Conservation (phyloP, 108 stramenopile species). For the Cyclostephanos tholiformis region DNA sequence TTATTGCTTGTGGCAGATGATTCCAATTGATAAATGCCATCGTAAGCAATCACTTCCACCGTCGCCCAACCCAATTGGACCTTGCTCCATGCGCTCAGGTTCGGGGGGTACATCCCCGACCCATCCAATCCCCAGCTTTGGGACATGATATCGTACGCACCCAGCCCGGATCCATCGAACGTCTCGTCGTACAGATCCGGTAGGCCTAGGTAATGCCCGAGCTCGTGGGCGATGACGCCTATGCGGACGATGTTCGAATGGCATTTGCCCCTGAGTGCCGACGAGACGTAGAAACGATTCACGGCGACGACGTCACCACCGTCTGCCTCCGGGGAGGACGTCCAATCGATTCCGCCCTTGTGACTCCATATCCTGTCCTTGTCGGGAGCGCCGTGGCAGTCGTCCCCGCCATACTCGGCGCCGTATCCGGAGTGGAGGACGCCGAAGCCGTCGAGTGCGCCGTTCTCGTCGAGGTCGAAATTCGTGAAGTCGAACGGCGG, state of each 20-base stretch:
- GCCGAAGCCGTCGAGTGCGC: constrained; percentile 57
- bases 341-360: constrained; percentile 45
- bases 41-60: constrained; percentile 37
- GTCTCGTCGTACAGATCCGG: constrained; percentile 53
- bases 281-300: constrained; percentile 49
- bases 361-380: constrained; percentile 53
- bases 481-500: constrained; percentile 8
- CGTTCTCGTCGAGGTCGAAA: constrained; percentile 38
- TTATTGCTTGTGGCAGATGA: constrained; percentile 32
- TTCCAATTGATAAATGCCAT: constrained; percentile 44
- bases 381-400: constrained; percentile 44
- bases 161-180: constrained; percentile 43
- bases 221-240: constrained; percentile 57
- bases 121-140: constrained; percentile 56
- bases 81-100: constrained; percentile 59
- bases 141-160: constrained; percentile 52
- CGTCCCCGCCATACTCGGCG: constrained; percentile 63
- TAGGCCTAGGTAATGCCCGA: constrained; percentile 53
- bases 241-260: constrained; percentile 47
- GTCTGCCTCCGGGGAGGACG: neutral
- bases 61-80: constrained; percentile 56
- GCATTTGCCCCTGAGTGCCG: constrained; percentile 43
- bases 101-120: constrained; percentile 50
- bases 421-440: constrained; percentile 78
- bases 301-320: constrained; percentile 32